These are phyloP conservation scores for Neurospora sublineolata DNA, from an alignment of 495 filamentous ascomycete genomes.

Conservation along the genomic window DNA sequence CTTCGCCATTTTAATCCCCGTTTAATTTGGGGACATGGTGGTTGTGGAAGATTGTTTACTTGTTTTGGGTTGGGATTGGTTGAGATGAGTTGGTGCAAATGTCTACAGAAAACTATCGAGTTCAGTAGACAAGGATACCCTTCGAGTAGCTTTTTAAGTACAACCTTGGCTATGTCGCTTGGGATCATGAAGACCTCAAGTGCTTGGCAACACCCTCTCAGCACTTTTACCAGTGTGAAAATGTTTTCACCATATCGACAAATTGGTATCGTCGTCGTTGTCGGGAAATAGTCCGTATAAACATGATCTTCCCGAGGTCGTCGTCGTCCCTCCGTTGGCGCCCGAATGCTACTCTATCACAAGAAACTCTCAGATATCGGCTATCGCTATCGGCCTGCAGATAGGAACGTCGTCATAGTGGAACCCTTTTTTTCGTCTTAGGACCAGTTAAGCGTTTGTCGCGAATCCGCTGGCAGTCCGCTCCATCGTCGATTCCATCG, in stretches of 20 bases:
- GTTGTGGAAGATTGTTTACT: neutral
- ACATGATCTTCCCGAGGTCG: neutral
- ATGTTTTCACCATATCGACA: neutral
- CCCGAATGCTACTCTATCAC: neutral
- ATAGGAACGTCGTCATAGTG: neutral
- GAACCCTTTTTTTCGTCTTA: neutral
- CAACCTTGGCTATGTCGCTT: neutral
- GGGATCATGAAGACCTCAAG: too few species aligned
- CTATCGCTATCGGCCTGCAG: neutral
- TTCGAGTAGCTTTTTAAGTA: neutral
- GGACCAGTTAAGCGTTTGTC: neutral
- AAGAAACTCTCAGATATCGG: neutral
- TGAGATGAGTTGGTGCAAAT: neutral
- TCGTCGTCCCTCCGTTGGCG: neutral
- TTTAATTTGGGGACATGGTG: neutral
- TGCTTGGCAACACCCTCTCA: neutral
- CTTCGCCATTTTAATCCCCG: neutral
- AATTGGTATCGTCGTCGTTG: neutral
- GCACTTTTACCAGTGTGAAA: neutral
- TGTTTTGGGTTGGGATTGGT: neutral
- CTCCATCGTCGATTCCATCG: neutral
- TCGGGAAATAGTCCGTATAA: neutral
- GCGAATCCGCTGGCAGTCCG: neutral
- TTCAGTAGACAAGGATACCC: neutral
- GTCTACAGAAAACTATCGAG: neutral